phyloP scores from a whole-genome alignment of 2,329 filamentous ascomycete species.

The Microsporum audouinii region DNA sequence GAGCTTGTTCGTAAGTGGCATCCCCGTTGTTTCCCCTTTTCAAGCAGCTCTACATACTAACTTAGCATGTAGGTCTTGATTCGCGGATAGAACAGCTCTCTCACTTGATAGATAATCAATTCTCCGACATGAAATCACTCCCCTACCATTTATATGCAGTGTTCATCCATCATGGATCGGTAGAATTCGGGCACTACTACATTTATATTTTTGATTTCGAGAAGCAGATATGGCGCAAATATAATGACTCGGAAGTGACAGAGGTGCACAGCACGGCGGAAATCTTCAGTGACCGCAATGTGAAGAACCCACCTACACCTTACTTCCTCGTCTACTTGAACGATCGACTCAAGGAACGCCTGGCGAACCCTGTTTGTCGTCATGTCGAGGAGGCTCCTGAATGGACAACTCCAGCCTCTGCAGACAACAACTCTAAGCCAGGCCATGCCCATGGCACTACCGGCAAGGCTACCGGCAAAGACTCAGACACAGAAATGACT shows the following conservation, averaged over 20 bases:
- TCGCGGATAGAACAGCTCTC: conserved; percentile 38
- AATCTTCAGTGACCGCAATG: conserved; percentile 57
- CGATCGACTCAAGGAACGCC: conserved; percentile 49
- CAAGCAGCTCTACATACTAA: neutral
- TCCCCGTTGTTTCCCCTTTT: neutral
- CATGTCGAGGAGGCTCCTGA: conserved; percentile 22
- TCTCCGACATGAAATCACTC: conserved; percentile 51
- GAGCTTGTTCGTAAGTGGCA: conserved; percentile 36
- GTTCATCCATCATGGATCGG: conserved; percentile 67
- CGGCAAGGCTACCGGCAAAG: neutral
- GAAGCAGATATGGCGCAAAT: conserved; percentile 72
- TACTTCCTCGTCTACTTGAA: conserved; percentile 77
- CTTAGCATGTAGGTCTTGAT: conserved; percentile 20
- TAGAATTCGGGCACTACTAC: conserved; percentile 81
- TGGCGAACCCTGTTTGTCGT: conserved; percentile 48
- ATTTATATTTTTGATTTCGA: conserved; percentile 91
- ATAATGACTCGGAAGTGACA: conserved; percentile 78
- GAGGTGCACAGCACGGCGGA: conserved; percentile 52
- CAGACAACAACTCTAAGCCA: neutral
- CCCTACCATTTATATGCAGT: conserved; percentile 81
- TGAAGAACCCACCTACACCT: conserved; percentile 56
- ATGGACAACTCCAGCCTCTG: neutral
- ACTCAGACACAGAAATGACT: conserved; percentile 7
- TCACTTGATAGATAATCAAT: conserved; percentile 45
- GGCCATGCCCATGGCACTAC: neutral